Evolutionary conservation across 2,329 filamentous ascomycete species (phyloP).

Genomic region (Diaporthe vexans): DNA sequence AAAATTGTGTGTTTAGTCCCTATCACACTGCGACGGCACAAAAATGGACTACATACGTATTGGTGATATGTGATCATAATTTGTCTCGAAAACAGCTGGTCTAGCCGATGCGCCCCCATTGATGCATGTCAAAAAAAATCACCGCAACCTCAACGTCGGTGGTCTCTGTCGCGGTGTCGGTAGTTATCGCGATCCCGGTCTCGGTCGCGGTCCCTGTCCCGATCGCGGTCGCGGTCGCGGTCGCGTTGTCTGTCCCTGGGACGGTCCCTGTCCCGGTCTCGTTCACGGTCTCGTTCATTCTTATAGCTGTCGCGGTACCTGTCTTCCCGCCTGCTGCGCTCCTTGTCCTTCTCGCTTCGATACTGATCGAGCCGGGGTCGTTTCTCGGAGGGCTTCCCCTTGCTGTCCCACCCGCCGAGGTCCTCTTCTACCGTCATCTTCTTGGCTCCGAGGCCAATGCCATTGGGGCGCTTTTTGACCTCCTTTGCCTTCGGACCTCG

Average conservation of each 20-base stretch:
- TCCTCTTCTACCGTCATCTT: slow-evolving; percentile 80
- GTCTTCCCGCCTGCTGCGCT: slow-evolving; percentile 57
- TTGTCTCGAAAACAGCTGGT: neutral
- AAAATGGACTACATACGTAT: slow-evolving; percentile 36
- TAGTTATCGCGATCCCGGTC: slow-evolving; percentile 35
- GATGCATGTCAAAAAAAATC: neutral
- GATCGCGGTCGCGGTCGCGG: slow-evolving; percentile 55
- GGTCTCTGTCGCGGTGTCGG: slow-evolving; percentile 35
- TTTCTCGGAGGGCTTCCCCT: slow-evolving; percentile 58
- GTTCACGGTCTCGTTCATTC: slow-evolving; percentile 60
- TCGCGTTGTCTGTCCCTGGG: slow-evolving; percentile 32
- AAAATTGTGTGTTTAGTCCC: slow-evolving; percentile 28
- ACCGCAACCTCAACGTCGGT: slow-evolving; percentile 32
- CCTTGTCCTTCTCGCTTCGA: slow-evolving; percentile 59
- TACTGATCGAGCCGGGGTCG: slow-evolving; percentile 66
- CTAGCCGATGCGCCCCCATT: neutral
- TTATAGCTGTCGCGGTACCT: slow-evolving; percentile 61
- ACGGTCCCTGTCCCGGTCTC: slow-evolving; percentile 48
- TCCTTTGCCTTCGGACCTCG: slow-evolving; percentile 72
- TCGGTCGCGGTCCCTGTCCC: slow-evolving; percentile 1
- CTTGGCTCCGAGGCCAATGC: slow-evolving; percentile 91
- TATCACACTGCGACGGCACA: neutral
- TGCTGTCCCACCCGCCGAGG: slow-evolving; percentile 84
- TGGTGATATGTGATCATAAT: slow-evolving; percentile 18
- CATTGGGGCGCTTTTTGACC: slow-evolving; percentile 79